These are phyloP conservation scores for Iris pallida DNA, from an alignment of 116 monocot genomes.

Conservation along the genomic window DNA sequence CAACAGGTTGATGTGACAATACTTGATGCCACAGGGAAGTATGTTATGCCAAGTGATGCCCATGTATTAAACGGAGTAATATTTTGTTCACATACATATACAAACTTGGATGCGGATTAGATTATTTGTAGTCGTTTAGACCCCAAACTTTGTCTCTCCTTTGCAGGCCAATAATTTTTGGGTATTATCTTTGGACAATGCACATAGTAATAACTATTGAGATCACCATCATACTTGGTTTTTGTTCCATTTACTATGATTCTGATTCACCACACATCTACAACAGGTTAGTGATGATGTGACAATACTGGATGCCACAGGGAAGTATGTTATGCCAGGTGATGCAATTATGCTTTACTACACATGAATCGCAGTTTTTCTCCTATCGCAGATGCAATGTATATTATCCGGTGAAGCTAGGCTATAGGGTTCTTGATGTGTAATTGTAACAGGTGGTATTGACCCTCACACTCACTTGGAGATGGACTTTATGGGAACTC, in stretches of 20 bases:
- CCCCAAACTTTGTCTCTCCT: background rate
- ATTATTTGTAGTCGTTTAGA: too few relatives aligned
- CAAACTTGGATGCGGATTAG: too few relatives aligned
- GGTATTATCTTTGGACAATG: too few relatives aligned
- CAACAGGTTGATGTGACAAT: slow-evolving; percentile 71
- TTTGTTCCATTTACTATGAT: background rate
- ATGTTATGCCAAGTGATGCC: too few relatives aligned
- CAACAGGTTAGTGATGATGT: slow-evolving; percentile 77
- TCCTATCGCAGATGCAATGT: background rate
- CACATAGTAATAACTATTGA: too few relatives aligned
- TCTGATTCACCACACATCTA: background rate
- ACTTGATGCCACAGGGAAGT: slow-evolving; percentile 90
- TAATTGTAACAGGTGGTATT: slow-evolving; percentile 70
- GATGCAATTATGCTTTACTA: background rate
- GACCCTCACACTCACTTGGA: slow-evolving; percentile 92
- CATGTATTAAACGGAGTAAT: too few relatives aligned
- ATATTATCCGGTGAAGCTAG: background rate
- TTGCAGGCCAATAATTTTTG: background rate
- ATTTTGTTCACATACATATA: too few relatives aligned
- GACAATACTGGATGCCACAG: slow-evolving; percentile 79
- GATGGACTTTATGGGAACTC: slow-evolving; percentile 96
- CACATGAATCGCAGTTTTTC: background rate
- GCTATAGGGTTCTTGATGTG: background rate
- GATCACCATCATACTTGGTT: background rate
- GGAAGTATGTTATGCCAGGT: slow-evolving; percentile 99